Evolutionary conservation across 495 filamentous ascomycete species (phyloP).

Genomic region (Podospora pseudocomata): DNA sequence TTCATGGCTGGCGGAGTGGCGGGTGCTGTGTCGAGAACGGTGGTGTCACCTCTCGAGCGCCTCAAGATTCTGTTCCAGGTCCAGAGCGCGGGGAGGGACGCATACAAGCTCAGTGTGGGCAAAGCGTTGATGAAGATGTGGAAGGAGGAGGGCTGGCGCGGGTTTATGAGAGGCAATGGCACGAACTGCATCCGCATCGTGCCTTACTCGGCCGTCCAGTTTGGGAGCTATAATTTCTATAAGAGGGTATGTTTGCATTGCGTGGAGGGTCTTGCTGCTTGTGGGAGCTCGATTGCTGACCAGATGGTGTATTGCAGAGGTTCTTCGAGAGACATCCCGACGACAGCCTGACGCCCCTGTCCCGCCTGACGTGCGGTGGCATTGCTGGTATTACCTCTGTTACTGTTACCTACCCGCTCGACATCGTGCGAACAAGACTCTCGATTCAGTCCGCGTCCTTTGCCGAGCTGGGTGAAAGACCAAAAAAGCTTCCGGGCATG

Average conservation of each 20-base stretch:
- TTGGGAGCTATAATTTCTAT: slow-evolving; percentile 96
- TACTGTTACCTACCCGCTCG: slow-evolving; percentile 71
- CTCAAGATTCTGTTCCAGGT: slow-evolving; percentile 97
- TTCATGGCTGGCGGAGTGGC: slow-evolving; percentile 96
- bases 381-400: slow-evolving; percentile 93
- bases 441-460: slow-evolving; percentile 97
- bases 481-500: slow-evolving; percentile 83
- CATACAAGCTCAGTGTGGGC: slow-evolving; percentile 86
- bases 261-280: no score
- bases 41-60: slow-evolving; percentile 91
- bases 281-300: slow-evolving; percentile 1
- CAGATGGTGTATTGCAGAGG: slow-evolving; percentile 35
- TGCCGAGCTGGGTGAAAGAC: slow-evolving; percentile 57
- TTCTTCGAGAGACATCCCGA: slow-evolving; percentile 72
- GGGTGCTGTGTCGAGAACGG: slow-evolving; percentile 93
- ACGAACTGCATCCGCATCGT: slow-evolving; percentile 98
- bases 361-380: slow-evolving; percentile 79
- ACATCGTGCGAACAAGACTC: slow-evolving; percentile 91
- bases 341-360: slow-evolving; percentile 60
- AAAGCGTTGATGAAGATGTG: slow-evolving; percentile 92
- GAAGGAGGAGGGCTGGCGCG: slow-evolving; percentile 91
- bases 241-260: slow-evolving; percentile 64
- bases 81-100: slow-evolving; percentile 82
- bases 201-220: slow-evolving; percentile 96
- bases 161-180: slow-evolving; percentile 95